Base-by-base conservation (phyloP, 345 rosid species). In the Arabidopsis suecica region DNA sequence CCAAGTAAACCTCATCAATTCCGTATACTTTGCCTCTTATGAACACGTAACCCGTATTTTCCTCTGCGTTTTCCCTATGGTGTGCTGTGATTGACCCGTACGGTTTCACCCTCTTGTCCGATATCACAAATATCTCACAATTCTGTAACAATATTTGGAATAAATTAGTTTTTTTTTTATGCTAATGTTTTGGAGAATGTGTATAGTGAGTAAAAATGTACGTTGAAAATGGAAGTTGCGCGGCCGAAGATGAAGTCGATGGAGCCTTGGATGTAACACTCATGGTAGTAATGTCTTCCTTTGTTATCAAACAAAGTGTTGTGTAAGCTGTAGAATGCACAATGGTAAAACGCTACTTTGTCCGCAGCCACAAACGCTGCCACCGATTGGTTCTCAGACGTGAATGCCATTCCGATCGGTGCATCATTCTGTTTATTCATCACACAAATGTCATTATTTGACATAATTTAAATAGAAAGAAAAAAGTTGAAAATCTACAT, bases 201-300 rank as follows among this genome's bases (percentile, higher is more conserved):
- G 56, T 16, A 47, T n/a, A 55, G 3, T 13, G 54, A 23, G 18
- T 9, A 51, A 12, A 23, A 67, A 41, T 28, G 63, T 84, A 89
- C 96, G 12, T 80, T 71, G 72, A 84, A 94, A 55, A 88, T 54
- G 51, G 96, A 90, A 55, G 92, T 88, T 76, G 84, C 97, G 0
- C 95, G 93, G 72, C 98, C 98, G 40, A 94, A 94, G 68, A 94
- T 91, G 85, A 91, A 94, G 73, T 94, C 98, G 9, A 94, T 88
- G 5, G 93, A 94, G 78, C 98, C 97, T 72, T 91, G 96, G 42
- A 94, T 88, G 82, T 88, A 90, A 86, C 96, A 91, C 36, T 78
- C 73, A 23, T 85, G 82, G 69, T 90, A 94, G 83, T 84, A 94
- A 83, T 94, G 98, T 51, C 97, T 83, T n/a, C 97, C 97, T 83